Base-by-base conservation (phyloP, 257 asterid species). In the Linderniella brevidens region DNA sequence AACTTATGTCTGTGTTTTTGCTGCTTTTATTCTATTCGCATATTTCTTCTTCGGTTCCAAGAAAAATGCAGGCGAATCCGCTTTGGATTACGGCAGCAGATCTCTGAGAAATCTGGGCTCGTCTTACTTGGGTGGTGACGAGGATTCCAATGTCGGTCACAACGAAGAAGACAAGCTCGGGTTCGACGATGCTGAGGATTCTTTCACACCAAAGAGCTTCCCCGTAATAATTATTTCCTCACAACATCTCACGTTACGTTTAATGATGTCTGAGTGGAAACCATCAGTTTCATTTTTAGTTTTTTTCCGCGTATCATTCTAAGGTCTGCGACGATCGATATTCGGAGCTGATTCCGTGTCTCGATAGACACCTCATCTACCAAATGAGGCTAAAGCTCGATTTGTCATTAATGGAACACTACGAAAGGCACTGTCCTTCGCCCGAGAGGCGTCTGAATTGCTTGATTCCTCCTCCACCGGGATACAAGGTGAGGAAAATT, bases 321-420 rank as follows among this genome's bases (percentile, higher is more conserved):
- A 63, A 85, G 99, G 99, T 92, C 36, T 92, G 99, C 53, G 99
- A 92, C 65, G 99, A 92, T 58, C 96, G 92, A 13, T 88, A 82
- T 70, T 82, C 94, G 16, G 99, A 92, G 75, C 66, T 92, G 68
- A 92, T 92, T 65, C 99, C 96, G 19, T 92, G 99, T 58, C 80
- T 92, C 49, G 99, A 92, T 76, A 75, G 99, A 71, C 61, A 85
- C 72, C 86, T 79, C 64, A 85, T 82, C 63, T 92, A 82, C 52
- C 99, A 86, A 58, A 79, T 64, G 78, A 77, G 94, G 74, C 37
- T 86, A 68, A 92, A 92, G 64, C 64, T 86, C 80, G 96, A 92
- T 64, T 68, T 92, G 20, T 69, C 93, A 37, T 50, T 92, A 67
- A 92, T 90, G 99, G 99, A 92, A 82, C 99, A 92, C 76, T 92